Percentiles rank a stretch among this genome's conserved stretches.
phyloP scores from a whole-genome alignment of 306 rosid genomes.

The Cucurbita argyrosperma region DNA sequence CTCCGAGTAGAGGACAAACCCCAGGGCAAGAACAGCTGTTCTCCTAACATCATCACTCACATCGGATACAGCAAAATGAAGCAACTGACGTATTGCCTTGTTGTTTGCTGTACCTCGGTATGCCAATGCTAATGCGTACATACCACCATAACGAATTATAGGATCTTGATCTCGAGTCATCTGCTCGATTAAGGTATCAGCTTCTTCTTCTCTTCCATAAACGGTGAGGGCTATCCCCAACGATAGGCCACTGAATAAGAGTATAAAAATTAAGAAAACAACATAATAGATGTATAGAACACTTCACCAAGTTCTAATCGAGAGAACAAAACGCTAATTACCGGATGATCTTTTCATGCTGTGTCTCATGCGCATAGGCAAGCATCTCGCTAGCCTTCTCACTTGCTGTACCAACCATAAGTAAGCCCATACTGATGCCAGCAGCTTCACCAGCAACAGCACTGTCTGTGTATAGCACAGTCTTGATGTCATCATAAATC shows the following conservation, averaged over 20 bases:
- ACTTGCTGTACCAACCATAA: conserved; percentile 97
- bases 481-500: conserved; percentile 73
- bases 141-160: conserved; percentile 88
- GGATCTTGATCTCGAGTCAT: conserved; percentile 98
- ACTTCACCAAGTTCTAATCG: background rate
- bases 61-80: conserved; percentile 96
- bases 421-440: conserved; percentile 94
- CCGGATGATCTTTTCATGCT: conserved; percentile 90
- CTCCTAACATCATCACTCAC: conserved; percentile 98
- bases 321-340: conserved; percentile 11
- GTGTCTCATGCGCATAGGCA: conserved; percentile 91
- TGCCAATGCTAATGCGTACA: conserved; percentile 96
- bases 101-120: conserved; percentile 93
- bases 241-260: conserved; percentile 60
- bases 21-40: conserved; percentile 96
- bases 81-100: conserved; percentile 87
- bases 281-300: background rate
- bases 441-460: conserved; percentile 99
- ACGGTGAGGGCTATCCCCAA: conserved; percentile 94
- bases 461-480: conserved; percentile 80
- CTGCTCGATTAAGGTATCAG: conserved; percentile 91
- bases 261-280: background rate
- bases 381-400: conserved; percentile 97
- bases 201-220: conserved; percentile 97
- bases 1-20: conserved; percentile 92